Base-by-base conservation (phyloP, 2,329 filamentous ascomycete species). In the Pestalotiopsis sp. region DNA sequence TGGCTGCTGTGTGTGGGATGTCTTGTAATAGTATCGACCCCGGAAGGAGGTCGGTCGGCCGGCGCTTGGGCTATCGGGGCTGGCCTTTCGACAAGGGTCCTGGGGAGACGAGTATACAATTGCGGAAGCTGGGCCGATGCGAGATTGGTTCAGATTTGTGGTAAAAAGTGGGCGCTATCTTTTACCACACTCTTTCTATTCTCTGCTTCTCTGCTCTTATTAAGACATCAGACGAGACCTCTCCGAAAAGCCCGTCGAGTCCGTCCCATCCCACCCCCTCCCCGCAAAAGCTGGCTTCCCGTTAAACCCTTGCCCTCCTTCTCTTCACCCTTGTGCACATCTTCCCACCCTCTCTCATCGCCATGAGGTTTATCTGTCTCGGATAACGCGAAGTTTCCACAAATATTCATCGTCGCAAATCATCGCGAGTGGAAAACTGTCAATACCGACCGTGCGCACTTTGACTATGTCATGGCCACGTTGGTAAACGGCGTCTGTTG, bases 91-190 rank as follows among this genome's bases (percentile, higher is more conserved):
- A 20, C 61, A 64, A n/a, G 61, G 61, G 23, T 38, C 41, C 14
- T 52, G 61, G 61, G 36, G 20, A 14, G 45, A 52, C 61, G 61
- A 64, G 38, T 64, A 52, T 64, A 64, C 61, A 31, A 64, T 45
- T 49, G 38, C 61, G 61, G 61, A n/a, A 64, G 14, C 38, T 49
- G 20, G 36, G 61, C 61, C 61, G 61, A 64, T 64, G 61, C 61
- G 20, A 64, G 61, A 64, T 64, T 36, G 59, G 25, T 31, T 38
- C 17, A 36, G 20, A 40, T 14, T 27, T 12, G n/a, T 36, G 17
- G 27, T 14, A 12, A 36, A 20, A n/a, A 2, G 25, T 36, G 36
- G 31, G 12, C 59, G 17, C 31, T 62, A n/a, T 62, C 14, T 36
- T 20, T 13, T 11, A 13, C 27, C 36, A 17, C 59, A 38, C 31